A percentile compares a stretch with the other conserved stretches of the same genome.
These are phyloP conservation scores for Trichoderma citrinoviride DNA, from an alignment of 2,329 filamentous ascomycete genomes.

Conservation along the genomic window DNA sequence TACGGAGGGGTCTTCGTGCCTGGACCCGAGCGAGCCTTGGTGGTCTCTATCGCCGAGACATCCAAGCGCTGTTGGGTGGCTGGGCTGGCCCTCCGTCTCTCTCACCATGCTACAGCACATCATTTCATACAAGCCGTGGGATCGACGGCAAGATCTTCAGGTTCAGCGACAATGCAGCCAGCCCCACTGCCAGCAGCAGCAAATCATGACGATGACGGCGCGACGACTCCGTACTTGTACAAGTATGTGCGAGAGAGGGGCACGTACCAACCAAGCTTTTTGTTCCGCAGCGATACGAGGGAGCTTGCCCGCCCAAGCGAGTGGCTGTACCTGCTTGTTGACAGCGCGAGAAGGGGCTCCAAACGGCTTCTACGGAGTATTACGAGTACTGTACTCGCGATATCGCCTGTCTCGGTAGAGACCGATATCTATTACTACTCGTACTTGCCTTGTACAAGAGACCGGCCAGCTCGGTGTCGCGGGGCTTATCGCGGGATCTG, in stretches of 20 bases:
- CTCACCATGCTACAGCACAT: background rate
- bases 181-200: background rate
- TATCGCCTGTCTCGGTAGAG: background rate
- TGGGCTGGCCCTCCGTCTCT: background rate
- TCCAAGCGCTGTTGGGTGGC: background rate
- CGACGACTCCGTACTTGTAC: background rate
- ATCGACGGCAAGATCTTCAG: constrained; percentile 20
- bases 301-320: background rate
- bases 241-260: constrained; percentile 7
- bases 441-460: background rate
- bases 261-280: constrained; percentile 8
- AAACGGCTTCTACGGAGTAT: too few species aligned
- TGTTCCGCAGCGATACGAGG: background rate
- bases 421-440: background rate
- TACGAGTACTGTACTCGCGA: background rate
- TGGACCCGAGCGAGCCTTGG: background rate
- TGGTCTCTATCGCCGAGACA: background rate
- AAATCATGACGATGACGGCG: constrained; percentile 12
- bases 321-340: background rate
- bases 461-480: background rate
- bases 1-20: too few species aligned
- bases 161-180: constrained; percentile 19
- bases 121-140: background rate
- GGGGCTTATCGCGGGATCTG: background rate
- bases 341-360: background rate